Evolutionary conservation across 352 stramenopile genomes (phyloP).

Genomic region (Phytophthora sansomeana): DNA sequence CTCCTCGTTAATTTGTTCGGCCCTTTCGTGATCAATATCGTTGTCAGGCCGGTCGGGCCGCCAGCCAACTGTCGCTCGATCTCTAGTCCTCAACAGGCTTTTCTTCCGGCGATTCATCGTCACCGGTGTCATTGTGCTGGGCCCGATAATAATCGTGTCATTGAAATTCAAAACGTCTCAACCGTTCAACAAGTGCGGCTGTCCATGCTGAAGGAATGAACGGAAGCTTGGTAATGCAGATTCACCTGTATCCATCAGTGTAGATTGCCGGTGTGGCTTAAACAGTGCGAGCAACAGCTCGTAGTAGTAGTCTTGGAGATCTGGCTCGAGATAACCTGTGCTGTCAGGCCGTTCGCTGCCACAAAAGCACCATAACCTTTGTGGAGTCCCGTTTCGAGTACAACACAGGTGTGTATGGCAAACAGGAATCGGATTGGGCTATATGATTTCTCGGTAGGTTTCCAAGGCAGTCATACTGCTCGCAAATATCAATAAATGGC

Average conservation of each 20-base stretch:
- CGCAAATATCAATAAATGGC: slow-evolving; percentile 22
- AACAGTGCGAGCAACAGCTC: slow-evolving; percentile 10
- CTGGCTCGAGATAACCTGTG: neutral
- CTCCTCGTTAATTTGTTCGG: no score
- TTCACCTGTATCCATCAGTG: neutral
- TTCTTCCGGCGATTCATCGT: neutral
- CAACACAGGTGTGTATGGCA: neutral
- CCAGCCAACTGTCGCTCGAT: neutral
- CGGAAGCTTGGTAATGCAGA: neutral
- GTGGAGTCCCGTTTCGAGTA: neutral
- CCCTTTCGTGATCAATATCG: neutral
- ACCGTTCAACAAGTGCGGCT: neutral
- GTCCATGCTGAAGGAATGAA: neutral
- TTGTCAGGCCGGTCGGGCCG: neutral
- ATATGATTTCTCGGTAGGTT: no score
- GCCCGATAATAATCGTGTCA: neutral
- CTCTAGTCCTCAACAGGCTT: neutral
- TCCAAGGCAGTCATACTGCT: slow-evolving; percentile 3
- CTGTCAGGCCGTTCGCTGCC: slow-evolving; percentile 22
- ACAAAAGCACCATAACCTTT: slow-evolving; percentile 14
- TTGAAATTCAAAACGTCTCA: neutral
- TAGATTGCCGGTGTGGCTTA: slow-evolving; percentile 20
- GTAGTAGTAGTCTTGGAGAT: slow-evolving; percentile 18
- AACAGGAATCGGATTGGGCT: neutral
- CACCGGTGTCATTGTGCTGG: neutral